phyloP scores from a whole-genome alignment of 23 red algal species.

The Porphyridium purpureum region DNA sequence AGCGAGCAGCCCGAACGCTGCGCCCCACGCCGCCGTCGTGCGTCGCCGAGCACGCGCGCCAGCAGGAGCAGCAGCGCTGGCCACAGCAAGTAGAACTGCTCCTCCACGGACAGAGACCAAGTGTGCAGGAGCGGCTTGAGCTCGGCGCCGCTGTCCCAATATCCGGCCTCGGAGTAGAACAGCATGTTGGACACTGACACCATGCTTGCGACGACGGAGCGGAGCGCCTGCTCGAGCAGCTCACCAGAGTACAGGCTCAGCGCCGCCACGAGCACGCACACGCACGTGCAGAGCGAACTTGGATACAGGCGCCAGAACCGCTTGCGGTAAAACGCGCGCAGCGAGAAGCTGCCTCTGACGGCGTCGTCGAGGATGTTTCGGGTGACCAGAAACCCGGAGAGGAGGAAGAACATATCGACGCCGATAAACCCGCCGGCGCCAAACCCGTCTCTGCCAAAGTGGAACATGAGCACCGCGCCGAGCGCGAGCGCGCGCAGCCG shows the following conservation, averaged over 20 bases:
- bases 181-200: background rate
- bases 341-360: background rate
- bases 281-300: background rate
- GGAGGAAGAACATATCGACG: constrained; percentile 1
- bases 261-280: too few species aligned
- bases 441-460: too few species aligned
- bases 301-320: constrained; percentile 2
- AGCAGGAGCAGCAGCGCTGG: too few species aligned
- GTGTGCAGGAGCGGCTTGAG: background rate
- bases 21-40: too few species aligned
- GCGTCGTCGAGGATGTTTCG: background rate
- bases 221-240: too few species aligned
- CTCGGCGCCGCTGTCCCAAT: background rate
- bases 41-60: too few species aligned
- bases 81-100: too few species aligned
- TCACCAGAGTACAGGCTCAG: too few species aligned
- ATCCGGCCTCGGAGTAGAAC: background rate
- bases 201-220: background rate
- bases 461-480: too few species aligned
- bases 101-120: too few species aligned
- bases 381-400: constrained; percentile 1
- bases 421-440: background rate
- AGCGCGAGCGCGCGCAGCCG: too few species aligned
- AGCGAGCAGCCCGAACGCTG: too few species aligned
- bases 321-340: background rate